Base-by-base conservation (phyloP, 345 rosid species). In the Dipteronia dyeriana region DNA sequence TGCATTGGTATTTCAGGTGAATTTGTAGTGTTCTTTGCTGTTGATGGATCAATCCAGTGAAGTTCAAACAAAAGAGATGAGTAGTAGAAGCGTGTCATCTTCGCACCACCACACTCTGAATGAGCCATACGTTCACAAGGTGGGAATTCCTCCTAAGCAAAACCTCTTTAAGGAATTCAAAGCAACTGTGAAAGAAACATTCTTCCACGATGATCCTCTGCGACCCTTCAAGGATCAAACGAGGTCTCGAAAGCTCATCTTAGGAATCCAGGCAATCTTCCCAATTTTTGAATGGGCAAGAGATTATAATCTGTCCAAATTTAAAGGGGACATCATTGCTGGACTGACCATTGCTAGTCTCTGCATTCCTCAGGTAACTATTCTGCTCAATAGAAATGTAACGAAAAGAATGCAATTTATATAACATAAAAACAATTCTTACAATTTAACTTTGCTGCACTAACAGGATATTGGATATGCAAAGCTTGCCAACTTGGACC, bases 321-420 rank as follows among this genome's bases (percentile, higher is more conserved):
- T 96, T 61, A 89, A 85, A 69, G 97, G 98, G 9, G 97, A 94
- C 81, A 68, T 94, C 61, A 90, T 94, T 5, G 86, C 99, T 9
- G 99, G 99, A 38, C 88, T 96, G 38, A 96, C 99, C 76, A 96
- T 96, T 65, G 99, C 99, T 12, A 96, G 98, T 85, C 98, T 96
- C 61, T 94, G 99, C 87, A 92, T 96, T 83, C 98, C 99, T 68
- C 99, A 96, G 99, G 99, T 90, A 80, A 10, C 11, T 56, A 38
- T 38, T 43, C 54, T 63, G 23, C 51, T 29, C 6, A 13, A 47
- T 31, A 43, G 16, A 66, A 26, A 38, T 54, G 5, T n/a, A n/a
- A 22, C 26, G 20, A 43, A 11, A 53, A 53, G 51, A 45, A 47
- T 65, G 66, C 12, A 14, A 25, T 61, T 53, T 23, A 38, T 49